A percentile compares a stretch with the other conserved stretches of the same genome.
These are phyloP conservation scores for Candida takata DNA, from an alignment of 805 yeast genomes.

Conservation along the genomic window DNA sequence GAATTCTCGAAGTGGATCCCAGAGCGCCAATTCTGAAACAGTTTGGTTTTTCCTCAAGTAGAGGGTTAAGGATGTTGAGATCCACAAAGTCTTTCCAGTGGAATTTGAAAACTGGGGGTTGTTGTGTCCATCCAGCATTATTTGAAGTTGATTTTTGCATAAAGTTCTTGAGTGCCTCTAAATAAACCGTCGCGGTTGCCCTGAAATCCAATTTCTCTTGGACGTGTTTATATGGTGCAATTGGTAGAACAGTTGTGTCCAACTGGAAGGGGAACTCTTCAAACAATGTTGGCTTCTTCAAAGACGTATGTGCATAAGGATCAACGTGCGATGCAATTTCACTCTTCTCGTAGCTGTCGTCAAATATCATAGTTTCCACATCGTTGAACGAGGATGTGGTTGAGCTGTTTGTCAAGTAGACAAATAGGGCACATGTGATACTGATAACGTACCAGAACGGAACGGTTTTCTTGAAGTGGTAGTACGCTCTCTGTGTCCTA, in stretches of 20 bases:
- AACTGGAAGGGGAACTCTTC: slow-evolving; percentile 26
- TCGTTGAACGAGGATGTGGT: slow-evolving; percentile 6
- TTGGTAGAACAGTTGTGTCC: slow-evolving; percentile 28
- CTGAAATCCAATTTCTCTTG: slow-evolving; percentile 29
- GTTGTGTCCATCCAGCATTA: slow-evolving; percentile 17
- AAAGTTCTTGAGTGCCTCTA: slow-evolving; percentile 28
- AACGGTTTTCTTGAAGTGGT: slow-evolving; percentile 8
- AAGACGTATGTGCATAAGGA: slow-evolving; percentile 12
- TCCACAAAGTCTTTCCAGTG: slow-evolving; percentile 55
- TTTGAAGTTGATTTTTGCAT: slow-evolving; percentile 18
- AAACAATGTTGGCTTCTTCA: slow-evolving; percentile 16
- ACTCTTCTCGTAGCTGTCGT: slow-evolving; percentile 15
- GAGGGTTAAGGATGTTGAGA: slow-evolving; percentile 33
- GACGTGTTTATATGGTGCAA: slow-evolving; percentile 32
- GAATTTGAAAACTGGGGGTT: slow-evolving; percentile 33
- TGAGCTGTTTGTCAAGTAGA: slow-evolving; percentile 9
- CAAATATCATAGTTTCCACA: slow-evolving; percentile 10
- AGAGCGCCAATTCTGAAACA: slow-evolving; percentile 40
- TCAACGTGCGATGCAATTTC: slow-evolving; percentile 12
- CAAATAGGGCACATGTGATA: slow-evolving; percentile 16
- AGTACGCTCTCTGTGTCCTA: slow-evolving; percentile 4
- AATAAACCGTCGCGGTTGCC: slow-evolving; percentile 28
- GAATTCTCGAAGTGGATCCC: slow-evolving; percentile 33
- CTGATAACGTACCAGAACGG: slow-evolving; percentile 18
- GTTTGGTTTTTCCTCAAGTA: slow-evolving; percentile 32